phyloP scores from a whole-genome alignment of 2,329 filamentous ascomycete species.

The Fulvia fulva region DNA sequence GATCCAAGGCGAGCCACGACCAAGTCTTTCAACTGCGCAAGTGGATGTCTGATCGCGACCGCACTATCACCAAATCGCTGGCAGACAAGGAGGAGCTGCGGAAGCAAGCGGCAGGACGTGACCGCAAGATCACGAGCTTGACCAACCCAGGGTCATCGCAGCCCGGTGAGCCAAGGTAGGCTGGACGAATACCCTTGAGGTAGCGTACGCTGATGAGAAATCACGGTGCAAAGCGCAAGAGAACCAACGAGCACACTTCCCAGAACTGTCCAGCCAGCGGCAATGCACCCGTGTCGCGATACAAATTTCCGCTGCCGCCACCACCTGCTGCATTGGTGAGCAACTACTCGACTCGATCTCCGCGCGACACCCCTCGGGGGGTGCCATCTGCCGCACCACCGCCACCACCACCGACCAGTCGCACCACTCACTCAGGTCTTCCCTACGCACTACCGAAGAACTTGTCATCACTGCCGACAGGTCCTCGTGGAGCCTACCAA shows the following conservation, averaged over 20 bases:
- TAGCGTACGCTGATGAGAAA: not conserved
- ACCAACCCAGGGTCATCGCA: not conserved
- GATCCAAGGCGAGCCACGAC: not conserved
- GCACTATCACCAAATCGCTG: not conserved
- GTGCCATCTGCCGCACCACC: too few relatives aligned
- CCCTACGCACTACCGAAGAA: too few relatives aligned
- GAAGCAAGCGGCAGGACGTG: not conserved
- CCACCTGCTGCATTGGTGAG: too few relatives aligned
- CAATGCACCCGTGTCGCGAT: not conserved
- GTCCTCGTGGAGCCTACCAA: too few relatives aligned
- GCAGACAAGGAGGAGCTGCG: not conserved
- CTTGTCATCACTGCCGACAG: too few relatives aligned
- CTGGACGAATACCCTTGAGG: not conserved
- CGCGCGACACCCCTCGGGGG: too few relatives aligned
- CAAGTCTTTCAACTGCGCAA: not conserved
- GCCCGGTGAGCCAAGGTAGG: not conserved
- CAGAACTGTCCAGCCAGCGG: not conserved
- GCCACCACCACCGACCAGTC: too few relatives aligned
- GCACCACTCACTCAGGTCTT: too few relatives aligned
- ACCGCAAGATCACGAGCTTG: not conserved
- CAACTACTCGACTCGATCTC: too few relatives aligned
- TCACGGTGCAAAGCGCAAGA: not conserved
- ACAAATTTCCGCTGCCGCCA: not conserved
- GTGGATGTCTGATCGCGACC: not conserved
- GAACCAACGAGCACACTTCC: not conserved